Base-by-base conservation (phyloP, 164 flowering plant genomes). In the Aristolochia contorta region DNA sequence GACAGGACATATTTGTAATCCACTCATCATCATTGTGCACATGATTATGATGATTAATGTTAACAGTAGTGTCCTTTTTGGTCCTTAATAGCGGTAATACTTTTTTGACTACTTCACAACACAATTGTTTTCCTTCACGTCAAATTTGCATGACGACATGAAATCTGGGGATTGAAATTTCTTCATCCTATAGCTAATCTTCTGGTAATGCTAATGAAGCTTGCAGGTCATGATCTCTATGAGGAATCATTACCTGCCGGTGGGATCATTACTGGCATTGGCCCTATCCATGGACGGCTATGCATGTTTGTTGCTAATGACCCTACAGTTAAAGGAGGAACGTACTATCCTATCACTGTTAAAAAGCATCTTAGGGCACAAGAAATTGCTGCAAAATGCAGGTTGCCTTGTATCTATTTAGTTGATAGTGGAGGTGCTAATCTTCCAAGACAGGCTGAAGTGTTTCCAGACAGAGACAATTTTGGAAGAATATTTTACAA, bases 401-500 rank as follows among this genome's bases (percentile, higher is more conserved):
- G 68, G 71, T 71, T 93, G 47, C 97, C 97, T 13, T 93, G 99
- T 72, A 68, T 93, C 61, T 93, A 93, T 77, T 89, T 93, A 48
- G 99, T 93, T 62, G 99, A 93, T 61, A 90, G 99, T 76, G 99
- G 97, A 41, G 99, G 99, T 64, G 97, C 99, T 63, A 90, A 80
- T 69, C 99, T 93, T 56, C 99, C 99, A 32, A 85, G 82, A 79
- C 97, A 90, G 73, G 96, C 97, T 50, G 93, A 88, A 43, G 97
- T 93, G 18, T 93, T 93, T 64, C 99, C 96, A 48, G 99, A 93
- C 77, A 84, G 70, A 72, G 99, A 93, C 57, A 85, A 88, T 70
- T 93, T 90, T 71, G 97, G 97, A 56, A 79, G 99, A 76, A 82
- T 90, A 58, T 93, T 93, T 58, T 93, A 84, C 66, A 93, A 93